These are phyloP conservation scores for Colletotrichum abscissum DNA, from an alignment of 2,329 filamentous ascomycete species.

Conservation along the genomic window DNA sequence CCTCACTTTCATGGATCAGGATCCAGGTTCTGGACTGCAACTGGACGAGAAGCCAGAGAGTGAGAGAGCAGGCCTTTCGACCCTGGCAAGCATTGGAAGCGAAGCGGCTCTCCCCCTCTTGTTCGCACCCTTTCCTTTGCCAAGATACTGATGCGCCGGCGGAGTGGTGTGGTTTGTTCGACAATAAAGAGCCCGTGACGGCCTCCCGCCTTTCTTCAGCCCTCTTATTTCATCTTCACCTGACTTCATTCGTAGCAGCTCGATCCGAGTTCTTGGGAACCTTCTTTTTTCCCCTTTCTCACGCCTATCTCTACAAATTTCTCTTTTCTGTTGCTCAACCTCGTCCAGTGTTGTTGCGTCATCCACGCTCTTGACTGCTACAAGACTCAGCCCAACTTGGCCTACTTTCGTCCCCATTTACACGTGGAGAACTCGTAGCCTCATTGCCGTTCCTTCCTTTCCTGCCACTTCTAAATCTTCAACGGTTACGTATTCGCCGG, in stretches of 20 bases:
- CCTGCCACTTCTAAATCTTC: slow-evolving; percentile 29
- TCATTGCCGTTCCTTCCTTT: slow-evolving; percentile 31
- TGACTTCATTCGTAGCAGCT: slow-evolving; percentile 23
- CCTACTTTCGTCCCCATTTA: slow-evolving; percentile 2
- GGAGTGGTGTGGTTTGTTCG: slow-evolving; percentile 1
- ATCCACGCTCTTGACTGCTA: slow-evolving; percentile 18
- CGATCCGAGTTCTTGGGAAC: slow-evolving; percentile 18
- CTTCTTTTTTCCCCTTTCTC: slow-evolving; percentile 13
- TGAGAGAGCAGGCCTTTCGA: slow-evolving; percentile 6
- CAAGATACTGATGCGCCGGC: slow-evolving; percentile 4
- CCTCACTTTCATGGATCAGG: slow-evolving; percentile 11
- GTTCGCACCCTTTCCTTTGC: no score
- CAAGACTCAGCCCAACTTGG: slow-evolving; percentile 17
- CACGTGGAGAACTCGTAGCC: slow-evolving; percentile 5
- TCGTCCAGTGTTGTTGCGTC: slow-evolving; percentile 26
- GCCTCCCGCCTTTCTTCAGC: slow-evolving; percentile 30
- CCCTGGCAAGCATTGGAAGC: neutral
- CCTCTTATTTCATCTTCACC: slow-evolving; percentile 24
- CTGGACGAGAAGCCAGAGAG: slow-evolving; percentile 12
- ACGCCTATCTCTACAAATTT: neutral
- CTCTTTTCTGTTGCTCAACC: slow-evolving; percentile 19
- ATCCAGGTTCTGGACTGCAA: slow-evolving; percentile 16
- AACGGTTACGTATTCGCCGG: slow-evolving; percentile 26
- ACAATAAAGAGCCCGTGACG: slow-evolving; percentile 33
- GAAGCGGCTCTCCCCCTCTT: neutral